phyloP scores from a whole-genome alignment of 1,139 yeast genomes.

The Candida tropicalis region DNA sequence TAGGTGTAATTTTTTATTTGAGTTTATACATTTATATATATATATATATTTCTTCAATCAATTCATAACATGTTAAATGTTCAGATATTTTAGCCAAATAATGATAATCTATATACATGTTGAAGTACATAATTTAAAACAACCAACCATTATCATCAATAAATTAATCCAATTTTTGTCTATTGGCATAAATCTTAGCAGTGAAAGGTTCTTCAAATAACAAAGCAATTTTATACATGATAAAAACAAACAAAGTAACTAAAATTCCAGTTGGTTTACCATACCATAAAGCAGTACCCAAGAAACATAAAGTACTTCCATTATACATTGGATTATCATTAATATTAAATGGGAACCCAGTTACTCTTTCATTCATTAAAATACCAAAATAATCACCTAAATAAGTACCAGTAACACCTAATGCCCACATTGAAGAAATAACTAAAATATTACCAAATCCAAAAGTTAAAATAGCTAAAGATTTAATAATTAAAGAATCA shows the following conservation, averaged over 20 bases:
- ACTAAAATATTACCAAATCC: conserved; percentile 79
- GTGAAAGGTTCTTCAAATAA: conserved; percentile 96
- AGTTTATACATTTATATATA: conserved; percentile 3
- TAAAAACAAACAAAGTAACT: conserved; percentile 69
- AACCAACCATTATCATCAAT: not conserved
- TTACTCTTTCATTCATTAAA: conserved; percentile 85
- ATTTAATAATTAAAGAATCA: conserved; percentile 37
- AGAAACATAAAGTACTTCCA: conserved; percentile 85
- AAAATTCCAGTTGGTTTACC: conserved; percentile 89
- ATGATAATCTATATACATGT: conserved; percentile 7
- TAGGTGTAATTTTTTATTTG: not conserved
- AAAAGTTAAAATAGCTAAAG: conserved; percentile 45
- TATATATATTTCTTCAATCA: not conserved
- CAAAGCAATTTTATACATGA: conserved; percentile 84
- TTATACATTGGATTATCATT: conserved; percentile 95
- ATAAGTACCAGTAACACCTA: conserved; percentile 95
- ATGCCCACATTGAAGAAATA: conserved; percentile 82
- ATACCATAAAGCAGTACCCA: conserved; percentile 87
- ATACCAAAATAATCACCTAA: conserved; percentile 97
- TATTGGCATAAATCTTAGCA: conserved; percentile 73
- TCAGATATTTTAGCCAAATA: no score
- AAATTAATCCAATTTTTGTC: conserved; percentile 12
- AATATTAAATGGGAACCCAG: conserved; percentile 92
- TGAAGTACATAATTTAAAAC: conserved; percentile 2
- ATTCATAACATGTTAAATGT: no score